Conservation (phyloP, 2,329 filamentous ascomycete genomes). For the Hypoxylon sp. region DNA sequence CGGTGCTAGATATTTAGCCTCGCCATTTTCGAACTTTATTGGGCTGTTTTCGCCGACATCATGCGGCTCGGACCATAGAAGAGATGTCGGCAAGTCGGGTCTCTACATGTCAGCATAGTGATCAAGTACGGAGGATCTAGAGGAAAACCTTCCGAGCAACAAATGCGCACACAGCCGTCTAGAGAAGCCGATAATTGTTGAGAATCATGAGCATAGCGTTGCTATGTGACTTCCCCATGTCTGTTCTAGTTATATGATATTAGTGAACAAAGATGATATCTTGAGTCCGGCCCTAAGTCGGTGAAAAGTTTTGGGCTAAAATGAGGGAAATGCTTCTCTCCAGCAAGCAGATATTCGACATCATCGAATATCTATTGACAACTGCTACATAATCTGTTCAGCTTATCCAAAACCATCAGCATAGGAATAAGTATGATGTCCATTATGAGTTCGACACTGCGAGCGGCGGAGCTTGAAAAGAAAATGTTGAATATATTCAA, state of each 20-base stretch:
- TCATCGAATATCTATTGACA: not conserved
- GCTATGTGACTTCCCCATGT: not conserved
- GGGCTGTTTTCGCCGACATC: not conserved
- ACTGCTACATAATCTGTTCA: not conserved
- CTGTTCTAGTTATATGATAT: not conserved
- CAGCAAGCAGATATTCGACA: not conserved
- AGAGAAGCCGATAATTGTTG: not conserved
- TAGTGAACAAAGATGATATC: not conserved
- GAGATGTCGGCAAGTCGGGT: not conserved
- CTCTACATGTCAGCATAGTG: not conserved
- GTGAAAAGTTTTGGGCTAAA: not conserved
- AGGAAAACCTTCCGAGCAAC: not conserved
- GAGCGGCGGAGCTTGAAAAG: not conserved
- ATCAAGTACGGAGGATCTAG: not conserved
- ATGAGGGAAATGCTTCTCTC: not conserved
- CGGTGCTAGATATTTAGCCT: not conserved
- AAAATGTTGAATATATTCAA: not conserved
- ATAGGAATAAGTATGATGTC: not conserved
- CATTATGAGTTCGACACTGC: not conserved
- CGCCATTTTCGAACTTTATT: not conserved
- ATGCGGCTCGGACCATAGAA: not conserved
- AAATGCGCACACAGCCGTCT: not conserved
- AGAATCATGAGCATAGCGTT: not conserved
- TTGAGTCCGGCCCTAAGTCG: not conserved
- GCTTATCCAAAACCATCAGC: not conserved